Evolutionary conservation across 2,329 filamentous ascomycete species (phyloP), one percentile per base, ranked within the genome.

Genomic region (Aspergillus sp.): DNA sequence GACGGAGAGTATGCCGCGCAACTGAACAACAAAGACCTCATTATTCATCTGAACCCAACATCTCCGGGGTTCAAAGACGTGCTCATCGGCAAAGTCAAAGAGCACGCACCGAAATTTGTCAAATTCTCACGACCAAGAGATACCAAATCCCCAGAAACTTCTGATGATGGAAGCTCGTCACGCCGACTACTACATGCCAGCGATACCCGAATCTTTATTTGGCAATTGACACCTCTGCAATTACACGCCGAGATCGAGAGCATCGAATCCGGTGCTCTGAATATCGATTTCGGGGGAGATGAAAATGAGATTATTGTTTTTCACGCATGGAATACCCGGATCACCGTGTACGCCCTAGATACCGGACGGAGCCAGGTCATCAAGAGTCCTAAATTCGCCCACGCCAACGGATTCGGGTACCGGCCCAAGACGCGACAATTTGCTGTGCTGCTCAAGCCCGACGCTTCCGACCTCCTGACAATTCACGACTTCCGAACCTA

Each of bases 171-270:
- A 32, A 49, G 53, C 3, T 64, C 65, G 57, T 62, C 57, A 31
- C 62, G 63, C 43, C 68, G 69, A 14, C 23, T 75, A 14, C 61
- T 76, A 2, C 69, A 60, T 42, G 66, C 66, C 20, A 73, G 63
- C 42, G 64, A 69, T 31, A 59, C 58, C 38, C 69, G 68, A 40
- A 64, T 75, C 48, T 62, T 68, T 6, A 57, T 73, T 20, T 74
- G 69, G 69, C 64, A 73, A 50, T 43, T 73, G 17, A 50, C 67
- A n/a, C 64, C 72, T 5, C 55, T 74, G 38, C 64, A 68, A 50
- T 65, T 67, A 55, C 60, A 67, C 19, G 73, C 71, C 9, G 69
- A 74, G 36, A 73, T 76, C n/a, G 71, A 74, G 46, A 68, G 65
- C 34, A 58, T 74, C 20, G 73, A 76, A 29, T 59, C 67, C 0